Evolutionary conservation across 768 basidiomycete genomes (phyloP).

Genomic region (Mycena albidolilacea): DNA sequence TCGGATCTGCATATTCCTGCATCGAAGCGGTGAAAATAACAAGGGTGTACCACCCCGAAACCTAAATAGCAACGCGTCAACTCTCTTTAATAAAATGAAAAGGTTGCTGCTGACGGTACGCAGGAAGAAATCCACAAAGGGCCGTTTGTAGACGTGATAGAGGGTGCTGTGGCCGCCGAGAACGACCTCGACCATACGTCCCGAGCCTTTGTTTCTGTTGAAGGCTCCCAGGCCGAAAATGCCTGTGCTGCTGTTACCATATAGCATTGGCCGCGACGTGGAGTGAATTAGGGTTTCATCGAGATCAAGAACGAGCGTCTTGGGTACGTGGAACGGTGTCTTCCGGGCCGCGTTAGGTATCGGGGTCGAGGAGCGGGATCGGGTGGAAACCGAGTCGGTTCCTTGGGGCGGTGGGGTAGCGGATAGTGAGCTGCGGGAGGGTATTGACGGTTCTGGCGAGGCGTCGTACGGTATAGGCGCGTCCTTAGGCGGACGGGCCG

Average conservation of each 20-base stretch:
- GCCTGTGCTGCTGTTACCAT: slow-evolving; percentile 65
- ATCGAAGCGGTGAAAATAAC: slow-evolving; percentile 99
- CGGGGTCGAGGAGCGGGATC: slow-evolving; percentile 63
- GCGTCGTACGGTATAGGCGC: slow-evolving; percentile 19
- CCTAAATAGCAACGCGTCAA: slow-evolving; percentile 64
- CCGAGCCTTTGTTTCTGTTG: slow-evolving; percentile 74
- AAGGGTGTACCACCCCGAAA: slow-evolving; percentile 98
- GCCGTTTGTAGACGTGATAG: slow-evolving; percentile 98
- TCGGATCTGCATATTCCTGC: slow-evolving; percentile 99
- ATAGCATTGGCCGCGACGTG: slow-evolving; percentile 83
- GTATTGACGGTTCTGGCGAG: slow-evolving; percentile 11
- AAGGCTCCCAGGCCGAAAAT: slow-evolving; percentile 72
- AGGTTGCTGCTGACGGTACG: slow-evolving; percentile 72
- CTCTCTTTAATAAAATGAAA: slow-evolving; percentile 34
- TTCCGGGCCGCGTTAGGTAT: slow-evolving; percentile 62
- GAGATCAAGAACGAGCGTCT: slow-evolving; percentile 96
- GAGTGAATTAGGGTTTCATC: slow-evolving; percentile 99
- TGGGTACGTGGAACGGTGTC: slow-evolving; percentile 85
- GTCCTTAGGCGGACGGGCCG: slow-evolving; percentile 28
- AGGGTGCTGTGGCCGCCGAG: slow-evolving; percentile 89
- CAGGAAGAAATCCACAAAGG: slow-evolving; percentile 96
- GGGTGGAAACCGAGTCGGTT: slow-evolving; percentile 41
- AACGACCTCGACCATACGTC: slow-evolving; percentile 94
- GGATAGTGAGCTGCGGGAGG: slow-evolving; percentile 17
- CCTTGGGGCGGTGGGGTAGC: slow-evolving; percentile 32